A percentile compares a stretch with the other conserved stretches of the same genome.
Evolutionary conservation across 371 early-diverging fungal genomes (phyloP).

Genomic region (Phascolomyces articulosus): DNA sequence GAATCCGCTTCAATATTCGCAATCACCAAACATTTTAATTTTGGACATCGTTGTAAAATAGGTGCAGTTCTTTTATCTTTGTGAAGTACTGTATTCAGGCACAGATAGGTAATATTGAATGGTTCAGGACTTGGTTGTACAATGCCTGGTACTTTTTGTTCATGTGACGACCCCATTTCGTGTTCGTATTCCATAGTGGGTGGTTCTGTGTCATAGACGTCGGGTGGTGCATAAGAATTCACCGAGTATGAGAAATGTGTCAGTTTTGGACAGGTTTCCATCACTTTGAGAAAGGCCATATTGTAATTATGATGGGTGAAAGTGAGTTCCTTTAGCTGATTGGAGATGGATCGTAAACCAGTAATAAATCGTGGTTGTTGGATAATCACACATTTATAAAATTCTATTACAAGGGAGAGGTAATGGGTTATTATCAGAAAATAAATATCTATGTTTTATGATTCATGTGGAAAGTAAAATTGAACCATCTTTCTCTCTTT

Average conservation of each 20-base stretch:
- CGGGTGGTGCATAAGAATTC: background rate
- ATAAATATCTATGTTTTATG: no score
- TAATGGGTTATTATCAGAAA: no score
- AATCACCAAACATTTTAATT: background rate
- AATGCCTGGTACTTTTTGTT: no score
- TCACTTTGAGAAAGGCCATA: conserved; percentile 12
- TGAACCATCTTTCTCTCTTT: no score
- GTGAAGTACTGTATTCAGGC: background rate
- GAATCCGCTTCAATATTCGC: conserved; percentile 1
- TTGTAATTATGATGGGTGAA: conserved; percentile 17
- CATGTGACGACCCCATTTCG: background rate
- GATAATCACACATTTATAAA: background rate
- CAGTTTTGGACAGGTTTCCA: background rate
- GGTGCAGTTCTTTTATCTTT: background rate
- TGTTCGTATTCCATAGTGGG: background rate
- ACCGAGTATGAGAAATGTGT: conserved; percentile 3
- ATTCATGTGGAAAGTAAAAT: no score
- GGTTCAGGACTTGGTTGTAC: no score
- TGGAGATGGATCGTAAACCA: conserved; percentile 13
- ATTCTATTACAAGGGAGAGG: background rate
- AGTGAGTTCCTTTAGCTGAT: conserved; percentile 16
- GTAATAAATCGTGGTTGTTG: conserved; percentile 4
- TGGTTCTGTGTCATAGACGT: background rate
- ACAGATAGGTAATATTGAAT: background rate
- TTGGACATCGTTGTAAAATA: background rate